Evolutionary conservation across 2,329 filamentous ascomycete species (phyloP), one percentile per base, ranked within the genome.

Genomic region (Pseudocercospora fijiensis): DNA sequence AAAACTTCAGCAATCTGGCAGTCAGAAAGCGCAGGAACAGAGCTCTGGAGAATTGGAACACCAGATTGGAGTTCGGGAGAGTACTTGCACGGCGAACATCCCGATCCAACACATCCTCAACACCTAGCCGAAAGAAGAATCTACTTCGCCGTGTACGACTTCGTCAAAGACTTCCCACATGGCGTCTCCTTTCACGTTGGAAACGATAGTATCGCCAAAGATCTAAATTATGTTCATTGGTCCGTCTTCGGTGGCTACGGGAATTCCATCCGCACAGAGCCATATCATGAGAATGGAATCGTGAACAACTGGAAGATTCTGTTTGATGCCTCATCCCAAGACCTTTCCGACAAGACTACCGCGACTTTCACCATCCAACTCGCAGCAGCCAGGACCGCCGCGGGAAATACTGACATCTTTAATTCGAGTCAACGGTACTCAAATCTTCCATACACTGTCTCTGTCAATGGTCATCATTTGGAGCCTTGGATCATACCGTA

Each of bases 181-280:
- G 86, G 86, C 3, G 80, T 89, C 0, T 79, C 77, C 22, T 89
- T 84, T 75, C 80, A 81, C 13, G 81, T 89, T 1, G 85, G 86
- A 9, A 74, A 81, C 70, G 82, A 81, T 64, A 74, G 84, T 26
- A 78, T 77, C 18, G 75, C 75, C 0, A 72, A 76, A 10, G 84
- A 86, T 68, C 78, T 87, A 64, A 89, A 89, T 74, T 88, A 88
- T 61, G 83, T 88, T 3, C 87, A 89, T 71, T 89, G 86, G 87
- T 84, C 82, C 62, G 85, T 86, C 8, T 88, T 86, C 68, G 85
- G 86, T 1, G 83, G 84, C 5, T 77, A 83, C 27, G 83, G 78
- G 1, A 83, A 86, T 72, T 80, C 74, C 13, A 59, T 78, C 3
- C 78, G 83, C 0, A 74, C 78, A 0, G 75, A 80, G 51, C 74